Conservation (phyloP, 805 yeast genomes). For the Wickerhamiella slavikovae region DNA sequence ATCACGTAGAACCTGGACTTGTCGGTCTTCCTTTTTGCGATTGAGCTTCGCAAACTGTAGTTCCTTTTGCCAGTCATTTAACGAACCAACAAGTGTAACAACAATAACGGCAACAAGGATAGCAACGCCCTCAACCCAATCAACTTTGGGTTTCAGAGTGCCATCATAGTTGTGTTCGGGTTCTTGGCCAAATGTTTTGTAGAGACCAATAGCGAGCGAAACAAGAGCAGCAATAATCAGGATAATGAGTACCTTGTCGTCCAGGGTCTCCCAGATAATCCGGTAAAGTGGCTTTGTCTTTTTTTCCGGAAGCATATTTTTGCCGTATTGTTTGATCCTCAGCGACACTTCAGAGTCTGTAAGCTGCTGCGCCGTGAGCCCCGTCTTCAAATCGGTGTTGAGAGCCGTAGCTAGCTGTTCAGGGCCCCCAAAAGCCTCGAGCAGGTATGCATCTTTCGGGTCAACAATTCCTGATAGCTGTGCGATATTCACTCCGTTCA, state of each 20-base stretch:
- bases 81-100: constrained; percentile 84
- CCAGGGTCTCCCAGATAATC: constrained; percentile 64
- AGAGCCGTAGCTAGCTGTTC: constrained; percentile 14
- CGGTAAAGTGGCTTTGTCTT: constrained; percentile 44
- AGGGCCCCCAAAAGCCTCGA: constrained; percentile 21
- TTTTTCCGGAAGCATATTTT: constrained; percentile 50
- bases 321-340: constrained; percentile 38
- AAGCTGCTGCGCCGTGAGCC: constrained; percentile 14
- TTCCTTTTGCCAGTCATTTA: constrained; percentile 93
- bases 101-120: constrained; percentile 78
- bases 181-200: constrained; percentile 77
- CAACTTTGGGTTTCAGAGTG: constrained; percentile 56
- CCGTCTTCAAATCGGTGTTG: constrained; percentile 15
- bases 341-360: constrained; percentile 8
- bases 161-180: constrained; percentile 64
- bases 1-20: constrained; percentile 52
- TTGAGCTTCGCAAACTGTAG: constrained; percentile 76
- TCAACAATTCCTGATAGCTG: constrained; percentile 15
- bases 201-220: constrained; percentile 75
- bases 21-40: constrained; percentile 70
- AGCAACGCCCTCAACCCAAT: constrained; percentile 99
- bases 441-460: constrained; percentile 19
- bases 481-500: constrained; percentile 8
- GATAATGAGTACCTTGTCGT: constrained; percentile 76
- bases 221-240: constrained; percentile 72